Evolutionary conservation across 495 filamentous ascomycete genomes (phyloP), one percentile per base, ranked within the genome.

Genomic region (Hypoxylon rickii): DNA sequence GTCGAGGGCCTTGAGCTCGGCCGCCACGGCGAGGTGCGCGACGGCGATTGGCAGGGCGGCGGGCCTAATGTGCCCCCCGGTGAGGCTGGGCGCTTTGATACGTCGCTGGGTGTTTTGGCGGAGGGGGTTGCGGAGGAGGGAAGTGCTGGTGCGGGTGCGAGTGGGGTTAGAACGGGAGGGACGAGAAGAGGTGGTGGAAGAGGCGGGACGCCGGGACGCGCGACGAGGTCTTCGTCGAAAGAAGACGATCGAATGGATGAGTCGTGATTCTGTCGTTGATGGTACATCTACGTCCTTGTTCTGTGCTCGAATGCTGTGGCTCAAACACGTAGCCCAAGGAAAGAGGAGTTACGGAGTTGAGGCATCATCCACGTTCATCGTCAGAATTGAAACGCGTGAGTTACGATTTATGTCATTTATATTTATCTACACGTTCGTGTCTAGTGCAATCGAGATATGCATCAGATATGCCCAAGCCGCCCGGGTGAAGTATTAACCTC

Each of bases 1-100:
- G 74, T 75, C 18, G 62, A 79, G 40, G 81, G 83, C 7, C 55
- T 86, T 55, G 79, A 84, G 70, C 62, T 87, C 37, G 81, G 78
- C 0, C 65, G 65, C 17, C 61, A 76, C 33, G 84, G 84, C 8
- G 82, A 80, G 63, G 75, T 86, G 15, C 73, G 78, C 41, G 81
- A 85, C 57, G 83, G 80, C 10, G 80, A 81, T 58, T 80, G 77
- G 75, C 73, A 77, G 60, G 72, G 73, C 17, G 75, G 73, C 42
- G 68, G 79, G 15, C 57, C 70, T 51, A 61, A 57, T 36, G 56
- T 79, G 16, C 71, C 53, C 6, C 59, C 65, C 26, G 76, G 66
- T 12, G 81, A 83, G 63, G 81, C 83, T 16, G 80, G 82, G 44
- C 73, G 73, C 32, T 54, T 85, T 44, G 81, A 83, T 61, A 66